Base-by-base conservation (phyloP, 2,329 filamentous ascomycete species). In the Sclerotinia sclerotiorum region DNA sequence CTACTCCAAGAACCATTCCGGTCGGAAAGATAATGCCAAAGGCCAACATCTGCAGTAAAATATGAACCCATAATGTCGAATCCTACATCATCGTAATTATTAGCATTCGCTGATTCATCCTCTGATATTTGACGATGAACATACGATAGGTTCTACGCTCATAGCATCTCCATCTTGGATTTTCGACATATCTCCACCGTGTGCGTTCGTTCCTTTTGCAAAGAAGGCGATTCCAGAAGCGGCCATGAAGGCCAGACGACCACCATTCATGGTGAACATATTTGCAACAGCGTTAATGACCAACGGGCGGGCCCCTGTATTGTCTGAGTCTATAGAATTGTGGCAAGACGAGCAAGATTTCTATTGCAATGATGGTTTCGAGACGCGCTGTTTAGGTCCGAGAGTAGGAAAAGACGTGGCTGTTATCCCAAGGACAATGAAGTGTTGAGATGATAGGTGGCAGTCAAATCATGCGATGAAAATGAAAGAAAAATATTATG, bases 21-120 rank as follows among this genome's bases (percentile, higher is more conserved):
- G 92, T 84, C 15, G 95, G 95, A 76, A 97, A 98, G 69, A 98
- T 87, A 74, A 99, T 84, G 70, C 95, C 95, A 83, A 96, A 98
- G 69, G 93, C 88, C 69, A 95, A 77, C 78, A 89, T 90, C 84
- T 97, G 94, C 57, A 97, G 80, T 70, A 97, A 84, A 76, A 99
- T 98, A 80, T 99, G 95, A 74, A 90, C 84, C 95, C 95, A 99
- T 87, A 99, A 80, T 75, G 88, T 92, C 54, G 89, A 85, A 79
- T 98, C 95, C 86, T 89, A 72, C 35, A 73, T 57, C 13, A 21
- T 24, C 8, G 32, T 54, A 55, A 49, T 29, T 42, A 74, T 84
- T 71, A 84, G 78, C 71, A 63, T 67, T 71, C 57, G 65, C 52
- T 29, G 32, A 57, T 29, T n/a, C 48, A 27, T 21, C 6, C 44